A percentile compares a stretch with the other conserved stretches of the same genome.
Evolutionary conservation across 179 eudicot genomes (phyloP).

Genomic region (Camellia oleifera): DNA sequence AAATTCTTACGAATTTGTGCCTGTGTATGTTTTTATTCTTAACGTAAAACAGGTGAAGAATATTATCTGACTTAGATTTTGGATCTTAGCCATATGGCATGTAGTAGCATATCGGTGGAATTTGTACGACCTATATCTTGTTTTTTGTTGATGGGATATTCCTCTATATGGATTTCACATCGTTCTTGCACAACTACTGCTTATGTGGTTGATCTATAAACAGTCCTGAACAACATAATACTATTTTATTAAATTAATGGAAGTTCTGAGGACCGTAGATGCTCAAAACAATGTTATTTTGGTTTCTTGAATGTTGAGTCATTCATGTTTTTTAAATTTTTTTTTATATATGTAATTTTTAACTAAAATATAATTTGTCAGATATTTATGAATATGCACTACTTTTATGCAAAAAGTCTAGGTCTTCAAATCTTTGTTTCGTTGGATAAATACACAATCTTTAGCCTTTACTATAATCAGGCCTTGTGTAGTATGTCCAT

Average conservation of each 20-base stretch:
- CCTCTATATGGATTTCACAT: background rate
- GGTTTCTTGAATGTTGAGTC: no score
- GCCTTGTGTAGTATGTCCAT: no score
- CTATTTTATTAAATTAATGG: background rate
- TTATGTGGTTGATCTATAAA: background rate
- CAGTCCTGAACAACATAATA: background rate
- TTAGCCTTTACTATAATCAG: background rate
- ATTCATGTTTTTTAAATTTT: no score
- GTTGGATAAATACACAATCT: background rate
- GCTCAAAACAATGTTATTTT: background rate
- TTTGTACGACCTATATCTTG: background rate
- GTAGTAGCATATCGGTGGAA: background rate
- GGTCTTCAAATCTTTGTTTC: background rate
- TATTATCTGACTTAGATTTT: background rate
- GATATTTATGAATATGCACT: background rate
- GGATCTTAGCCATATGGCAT: background rate
- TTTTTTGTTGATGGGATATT: background rate
- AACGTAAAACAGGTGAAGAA: slow-evolving; percentile 49
- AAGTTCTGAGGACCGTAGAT: background rate
- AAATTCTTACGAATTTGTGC: background rate
- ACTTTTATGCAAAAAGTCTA: background rate
- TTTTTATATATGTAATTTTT: background rate
- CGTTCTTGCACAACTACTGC: background rate
- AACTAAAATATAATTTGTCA: background rate
- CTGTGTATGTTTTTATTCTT: background rate